These are phyloP conservation scores for Rhizopogon rudus DNA, from an alignment of 768 basidiomycete species.

Conservation along the genomic window DNA sequence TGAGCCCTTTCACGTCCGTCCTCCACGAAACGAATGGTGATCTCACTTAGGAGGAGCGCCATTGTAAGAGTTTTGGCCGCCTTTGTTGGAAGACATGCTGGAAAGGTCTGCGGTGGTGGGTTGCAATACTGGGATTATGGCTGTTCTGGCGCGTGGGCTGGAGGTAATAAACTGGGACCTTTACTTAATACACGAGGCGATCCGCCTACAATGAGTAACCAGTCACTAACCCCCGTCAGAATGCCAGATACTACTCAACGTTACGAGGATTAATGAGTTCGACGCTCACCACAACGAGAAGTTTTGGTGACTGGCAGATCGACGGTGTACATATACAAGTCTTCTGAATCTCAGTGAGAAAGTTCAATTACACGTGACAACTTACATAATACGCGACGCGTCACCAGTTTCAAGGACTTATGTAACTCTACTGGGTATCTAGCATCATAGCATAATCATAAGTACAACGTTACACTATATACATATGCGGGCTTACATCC, in stretches of 20 bases:
- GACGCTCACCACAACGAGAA: not conserved
- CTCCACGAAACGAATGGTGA: not conserved
- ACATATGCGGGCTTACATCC: too few species aligned
- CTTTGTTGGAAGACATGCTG: constrained; percentile 29
- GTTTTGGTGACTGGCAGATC: too few species aligned
- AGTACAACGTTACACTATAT: too few species aligned
- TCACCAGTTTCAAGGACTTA: too few species aligned
- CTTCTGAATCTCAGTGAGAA: too few species aligned
- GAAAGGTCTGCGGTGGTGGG: not conserved
- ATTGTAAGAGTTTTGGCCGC: constrained; percentile 23
- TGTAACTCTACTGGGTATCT: too few species aligned
- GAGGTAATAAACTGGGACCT: not conserved
- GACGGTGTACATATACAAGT: too few species aligned
- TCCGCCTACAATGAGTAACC: not conserved
- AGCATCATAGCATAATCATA: too few species aligned
- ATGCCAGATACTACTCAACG: not conserved
- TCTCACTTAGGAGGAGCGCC: constrained; percentile 31
- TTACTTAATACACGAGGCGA: constrained; percentile 1
- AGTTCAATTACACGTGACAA: too few species aligned
- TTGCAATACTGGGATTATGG: not conserved
- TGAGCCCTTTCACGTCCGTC: constrained; percentile 4
- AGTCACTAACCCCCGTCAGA: not conserved
- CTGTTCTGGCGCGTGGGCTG: not conserved
- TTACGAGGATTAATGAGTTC: not conserved
- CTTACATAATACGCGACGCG: too few species aligned